Evolutionary conservation across 1,139 yeast species (phyloP).

Genomic region (Yamadazyma mexicana): DNA sequence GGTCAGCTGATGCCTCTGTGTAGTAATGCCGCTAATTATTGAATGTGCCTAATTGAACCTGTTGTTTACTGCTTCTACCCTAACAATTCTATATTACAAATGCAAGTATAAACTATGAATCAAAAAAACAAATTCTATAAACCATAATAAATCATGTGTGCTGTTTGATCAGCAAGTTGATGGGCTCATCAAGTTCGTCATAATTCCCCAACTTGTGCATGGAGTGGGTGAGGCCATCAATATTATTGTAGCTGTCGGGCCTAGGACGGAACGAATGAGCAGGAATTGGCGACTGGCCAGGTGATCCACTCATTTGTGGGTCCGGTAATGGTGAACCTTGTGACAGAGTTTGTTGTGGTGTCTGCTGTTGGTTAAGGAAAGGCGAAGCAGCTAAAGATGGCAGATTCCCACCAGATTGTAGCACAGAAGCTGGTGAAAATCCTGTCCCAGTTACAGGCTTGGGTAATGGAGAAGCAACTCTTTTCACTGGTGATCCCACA

Average conservation of each 20-base stretch:
- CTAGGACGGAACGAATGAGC: constrained; percentile 6
- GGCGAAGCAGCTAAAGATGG: neutral
- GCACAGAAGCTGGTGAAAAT: neutral
- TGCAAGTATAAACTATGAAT: neutral
- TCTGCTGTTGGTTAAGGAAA: neutral
- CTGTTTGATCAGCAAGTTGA: constrained; percentile 9
- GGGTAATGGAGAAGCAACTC: constrained; percentile 3
- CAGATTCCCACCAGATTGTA: neutral
- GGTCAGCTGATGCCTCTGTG: neutral
- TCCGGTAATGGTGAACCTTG: constrained; percentile 1
- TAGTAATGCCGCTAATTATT: neutral
- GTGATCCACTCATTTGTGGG: neutral
- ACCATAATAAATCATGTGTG: constrained; percentile 3
- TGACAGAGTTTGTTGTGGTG: neutral
- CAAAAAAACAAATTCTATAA: neutral
- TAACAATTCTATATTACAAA: neutral
- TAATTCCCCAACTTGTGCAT: constrained; percentile 9
- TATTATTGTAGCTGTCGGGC: constrained; percentile 7
- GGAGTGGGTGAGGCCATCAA: constrained; percentile 10
- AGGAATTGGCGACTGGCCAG: neutral
- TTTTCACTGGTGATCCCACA: constrained; percentile 18
- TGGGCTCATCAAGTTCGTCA: constrained; percentile 11
- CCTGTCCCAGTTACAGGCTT: constrained; percentile 1
- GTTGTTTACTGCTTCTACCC: no score
- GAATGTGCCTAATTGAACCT: no score